Evolutionary conservation across 768 basidiomycete genomes (phyloP).

Genomic region (Lentinula boryana): DNA sequence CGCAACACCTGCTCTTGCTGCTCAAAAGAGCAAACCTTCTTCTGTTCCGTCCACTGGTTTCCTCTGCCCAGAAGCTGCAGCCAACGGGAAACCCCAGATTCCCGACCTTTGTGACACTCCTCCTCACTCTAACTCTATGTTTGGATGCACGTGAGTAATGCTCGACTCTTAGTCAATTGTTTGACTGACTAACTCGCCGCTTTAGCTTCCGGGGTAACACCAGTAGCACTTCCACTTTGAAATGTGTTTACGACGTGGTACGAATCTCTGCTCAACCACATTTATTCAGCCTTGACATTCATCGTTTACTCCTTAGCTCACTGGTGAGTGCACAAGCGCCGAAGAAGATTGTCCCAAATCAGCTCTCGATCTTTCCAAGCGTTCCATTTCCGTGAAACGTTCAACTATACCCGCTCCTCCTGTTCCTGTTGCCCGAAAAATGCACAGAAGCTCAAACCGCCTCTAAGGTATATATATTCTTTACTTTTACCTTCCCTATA

Average conservation of each 20-base stretch:
- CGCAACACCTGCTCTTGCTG: not conserved
- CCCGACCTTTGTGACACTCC: conserved; percentile 1
- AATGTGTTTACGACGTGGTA: conserved; percentile 3
- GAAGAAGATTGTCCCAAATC: conserved; percentile 4
- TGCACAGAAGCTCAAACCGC: not conserved
- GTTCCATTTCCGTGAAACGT: not conserved
- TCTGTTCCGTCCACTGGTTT: not conserved
- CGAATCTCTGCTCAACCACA: not conserved
- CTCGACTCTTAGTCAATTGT: not conserved
- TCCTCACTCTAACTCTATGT: not conserved
- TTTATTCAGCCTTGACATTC: not conserved
- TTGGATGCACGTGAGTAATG: conserved; percentile 5
- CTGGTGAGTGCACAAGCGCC: conserved; percentile 1
- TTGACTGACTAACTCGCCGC: not conserved
- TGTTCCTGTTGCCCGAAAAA: not conserved
- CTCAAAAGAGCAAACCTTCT: conserved; percentile 1
- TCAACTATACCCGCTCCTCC: not conserved
- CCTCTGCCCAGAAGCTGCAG: not conserved
- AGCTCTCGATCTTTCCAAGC: not conserved
- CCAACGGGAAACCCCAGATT: not conserved
- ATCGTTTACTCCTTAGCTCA: not conserved
- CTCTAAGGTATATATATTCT: not conserved
- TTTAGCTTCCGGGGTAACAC: not conserved
- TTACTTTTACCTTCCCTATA: not conserved
- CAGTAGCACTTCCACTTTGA: not conserved